Base-by-base conservation (phyloP, 495 filamentous ascomycete species). In the Talaromyces proteolyticus region DNA sequence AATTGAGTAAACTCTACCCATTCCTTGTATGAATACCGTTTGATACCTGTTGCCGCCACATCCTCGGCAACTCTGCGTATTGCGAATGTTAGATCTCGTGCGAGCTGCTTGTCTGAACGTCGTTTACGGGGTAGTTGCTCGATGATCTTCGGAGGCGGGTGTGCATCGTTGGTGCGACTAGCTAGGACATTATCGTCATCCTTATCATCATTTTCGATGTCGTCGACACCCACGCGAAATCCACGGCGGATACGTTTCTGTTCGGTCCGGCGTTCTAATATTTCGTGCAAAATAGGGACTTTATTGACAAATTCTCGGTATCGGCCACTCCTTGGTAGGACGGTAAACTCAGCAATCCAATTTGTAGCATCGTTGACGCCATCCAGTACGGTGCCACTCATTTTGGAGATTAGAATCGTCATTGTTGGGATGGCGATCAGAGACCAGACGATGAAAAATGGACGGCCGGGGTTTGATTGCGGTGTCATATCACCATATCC, bases 361-460 rank as follows among this genome's bases (percentile, higher is more conserved):
- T 68, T 73, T 0, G 77, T 80, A 37, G 68, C 78, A 19, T 66
- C 63, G 48, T 82, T 82, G 66, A 82, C 84, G 23, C 60, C 69
- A 4, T 63, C 60, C 16, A 85, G 76, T 38, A 86, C 62, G 0
- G 82, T 86, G 51, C 83, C 76, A 46, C 78, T 80, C 74, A 85
- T 80, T 57, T 83, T 77, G 16, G 70, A 74, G 26, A 86, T 78
- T 0, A 86, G 73, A 50, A 82, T 79, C 1, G 82, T 85, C 81
- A 86, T 85, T 2, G 81, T 86, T 1, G 82, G 82, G 4, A 86
- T 75, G 22, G 82, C 80, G 25, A 85, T 66, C 0, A 85, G 66
- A 5, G 74, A 77, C 91, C 91, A 97, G 53, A 95, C 81, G 6
- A 97, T 86, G 65, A 95, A 96, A 59, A 96, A 92, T 0, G 88